phyloP scores from a whole-genome alignment of 441 rosid genomes.

The Pelargonium australe region DNA sequence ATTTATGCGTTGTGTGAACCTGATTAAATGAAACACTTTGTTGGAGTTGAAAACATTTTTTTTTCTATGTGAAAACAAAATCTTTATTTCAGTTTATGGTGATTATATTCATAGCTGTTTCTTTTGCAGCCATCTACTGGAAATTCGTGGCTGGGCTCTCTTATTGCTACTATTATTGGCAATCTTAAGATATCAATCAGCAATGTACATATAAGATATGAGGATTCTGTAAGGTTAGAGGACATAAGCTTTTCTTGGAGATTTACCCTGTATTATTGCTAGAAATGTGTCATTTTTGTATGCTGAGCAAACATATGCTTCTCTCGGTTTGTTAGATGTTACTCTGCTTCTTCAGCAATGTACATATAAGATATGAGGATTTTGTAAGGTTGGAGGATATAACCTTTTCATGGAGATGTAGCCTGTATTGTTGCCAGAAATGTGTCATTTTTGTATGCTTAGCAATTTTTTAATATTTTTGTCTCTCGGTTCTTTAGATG shows the following conservation, averaged over 20 bases:
- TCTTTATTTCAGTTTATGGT: neutral
- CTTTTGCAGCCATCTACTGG: slow-evolving; percentile 64
- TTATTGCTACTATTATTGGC: slow-evolving; percentile 90
- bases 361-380: slow-evolving; percentile 96
- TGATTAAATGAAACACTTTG: too few species aligned
- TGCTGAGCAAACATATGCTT: too few species aligned
- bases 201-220: slow-evolving; percentile 97
- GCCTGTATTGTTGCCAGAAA: slow-evolving; percentile 7
- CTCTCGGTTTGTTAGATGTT: too few species aligned
- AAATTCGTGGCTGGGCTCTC: slow-evolving; percentile 92
- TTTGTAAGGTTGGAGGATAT: slow-evolving; percentile 58
- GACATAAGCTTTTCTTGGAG: slow-evolving; percentile 10
- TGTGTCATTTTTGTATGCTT: slow-evolving; percentile 6
- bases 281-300: too few species aligned
- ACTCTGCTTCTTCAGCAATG: slow-evolving; percentile 53
- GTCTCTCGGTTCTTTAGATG: neutral
- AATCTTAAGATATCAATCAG: slow-evolving; percentile 92
- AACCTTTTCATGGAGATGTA: slow-evolving; percentile 17
- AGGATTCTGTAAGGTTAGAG: slow-evolving; percentile 81
- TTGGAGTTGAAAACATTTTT: too few species aligned
- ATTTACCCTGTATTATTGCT: too few species aligned
- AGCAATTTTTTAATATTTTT: too few species aligned
- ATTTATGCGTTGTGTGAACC: too few species aligned
- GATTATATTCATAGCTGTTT: slow-evolving; percentile 15
- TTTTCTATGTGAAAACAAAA: too few species aligned